Conservation (phyloP, 139 green algal genomes). For the Astrephomene gubernaculifera region DNA sequence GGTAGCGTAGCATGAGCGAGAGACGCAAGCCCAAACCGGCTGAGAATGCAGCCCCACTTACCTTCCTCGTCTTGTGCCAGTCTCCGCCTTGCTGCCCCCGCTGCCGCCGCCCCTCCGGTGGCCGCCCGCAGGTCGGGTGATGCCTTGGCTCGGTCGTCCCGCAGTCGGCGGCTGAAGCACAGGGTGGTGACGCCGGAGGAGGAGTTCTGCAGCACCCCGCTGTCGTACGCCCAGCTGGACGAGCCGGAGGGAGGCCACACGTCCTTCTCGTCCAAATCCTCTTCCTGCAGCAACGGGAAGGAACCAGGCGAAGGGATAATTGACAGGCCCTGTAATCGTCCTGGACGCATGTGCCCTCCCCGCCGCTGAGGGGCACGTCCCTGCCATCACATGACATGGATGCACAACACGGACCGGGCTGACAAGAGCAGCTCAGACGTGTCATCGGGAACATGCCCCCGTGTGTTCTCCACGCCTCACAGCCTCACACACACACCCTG, state of each 20-base stretch:
- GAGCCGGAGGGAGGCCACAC: not conserved
- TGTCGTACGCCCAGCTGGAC: conserved; percentile 9
- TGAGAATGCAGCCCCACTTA: not conserved
- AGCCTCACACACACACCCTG: not conserved
- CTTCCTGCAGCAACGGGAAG: not conserved
- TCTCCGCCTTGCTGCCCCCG: not conserved
- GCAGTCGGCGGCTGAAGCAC: conserved; percentile 31
- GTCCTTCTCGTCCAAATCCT: not conserved
- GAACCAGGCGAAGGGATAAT: not conserved
- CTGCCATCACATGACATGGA: no score
- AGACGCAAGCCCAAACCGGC: not conserved
- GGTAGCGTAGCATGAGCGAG: not conserved
- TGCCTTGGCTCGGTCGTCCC: not conserved
- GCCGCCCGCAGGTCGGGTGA: not conserved
- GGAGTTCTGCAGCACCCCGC: not conserved
- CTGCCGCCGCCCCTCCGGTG: not conserved
- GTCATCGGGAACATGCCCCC: not conserved
- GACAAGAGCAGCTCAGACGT: no score
- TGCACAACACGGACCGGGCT: no score
- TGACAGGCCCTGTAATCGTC: not conserved
- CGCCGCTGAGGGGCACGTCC: no score
- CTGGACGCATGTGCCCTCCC: not conserved
- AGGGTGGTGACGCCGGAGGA: not conserved
- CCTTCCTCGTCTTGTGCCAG: not conserved
- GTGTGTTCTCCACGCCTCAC: not conserved